Percentiles rank a stretch among this genome's conserved stretches.
These are phyloP conservation scores for Suillus spraguei DNA, from an alignment of 768 basidiomycete species.

Conservation along the genomic window DNA sequence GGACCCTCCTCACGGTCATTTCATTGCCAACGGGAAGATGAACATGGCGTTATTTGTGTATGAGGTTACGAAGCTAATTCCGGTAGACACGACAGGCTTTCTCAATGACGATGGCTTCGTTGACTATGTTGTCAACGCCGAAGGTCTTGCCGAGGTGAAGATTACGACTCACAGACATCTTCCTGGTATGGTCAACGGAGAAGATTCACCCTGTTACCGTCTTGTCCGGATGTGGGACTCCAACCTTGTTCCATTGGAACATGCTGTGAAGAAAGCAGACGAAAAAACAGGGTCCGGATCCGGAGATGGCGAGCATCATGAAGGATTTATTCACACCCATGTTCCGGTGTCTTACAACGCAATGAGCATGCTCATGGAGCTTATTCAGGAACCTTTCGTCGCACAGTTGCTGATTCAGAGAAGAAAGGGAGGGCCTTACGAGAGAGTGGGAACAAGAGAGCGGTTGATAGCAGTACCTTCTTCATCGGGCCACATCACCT, in stretches of 20 bases:
- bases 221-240: slow-evolving; percentile 29
- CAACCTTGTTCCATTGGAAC: neutral
- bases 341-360: neutral
- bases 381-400: slow-evolving; percentile 26
- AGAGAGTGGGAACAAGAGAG: slow-evolving; percentile 5
- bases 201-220: slow-evolving; percentile 11
- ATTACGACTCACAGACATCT: slow-evolving; percentile 22
- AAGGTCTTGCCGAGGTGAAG: slow-evolving; percentile 18
- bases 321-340: neutral
- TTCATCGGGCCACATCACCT: neutral
- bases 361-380: slow-evolving; percentile 1
- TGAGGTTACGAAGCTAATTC: slow-evolving; percentile 5
- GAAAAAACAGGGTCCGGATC: neutral
- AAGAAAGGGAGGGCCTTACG: neutral
- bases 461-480: slow-evolving; percentile 2
- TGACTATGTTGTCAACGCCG: slow-evolving; percentile 23
- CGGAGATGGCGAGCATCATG: neutral
- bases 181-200: neutral
- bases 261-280: neutral
- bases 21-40: slow-evolving; percentile 33
- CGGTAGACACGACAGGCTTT: neutral
- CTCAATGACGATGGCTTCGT: neutral
- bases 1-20: slow-evolving; percentile 31
- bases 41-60: slow-evolving; percentile 21
- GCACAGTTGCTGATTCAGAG: slow-evolving; percentile 25